Percentiles rank a stretch among this genome's conserved stretches.
These are phyloP conservation scores for Fusarium veterinarium DNA, from an alignment of 2,329 filamentous ascomycete species.

Conservation along the genomic window DNA sequence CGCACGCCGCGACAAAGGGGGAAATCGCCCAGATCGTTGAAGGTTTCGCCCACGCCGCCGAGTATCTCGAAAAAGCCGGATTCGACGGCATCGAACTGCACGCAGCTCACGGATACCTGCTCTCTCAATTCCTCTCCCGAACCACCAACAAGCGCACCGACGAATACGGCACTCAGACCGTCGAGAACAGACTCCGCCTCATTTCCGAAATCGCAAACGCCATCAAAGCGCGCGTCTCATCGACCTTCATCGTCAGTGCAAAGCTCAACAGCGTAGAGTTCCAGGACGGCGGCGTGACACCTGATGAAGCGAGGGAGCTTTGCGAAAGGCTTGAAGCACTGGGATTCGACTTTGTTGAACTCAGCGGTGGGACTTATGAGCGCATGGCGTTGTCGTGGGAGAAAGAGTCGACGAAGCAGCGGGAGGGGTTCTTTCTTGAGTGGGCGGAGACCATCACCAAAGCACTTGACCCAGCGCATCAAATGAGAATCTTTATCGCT, in stretches of 20 bases:
- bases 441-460: constrained; percentile 65
- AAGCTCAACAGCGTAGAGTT: constrained; percentile 70
- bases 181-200: constrained; percentile 58
- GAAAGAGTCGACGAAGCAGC: constrained; percentile 64
- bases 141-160: constrained; percentile 64
- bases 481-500: constrained; percentile 67
- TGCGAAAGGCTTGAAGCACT: constrained; percentile 59
- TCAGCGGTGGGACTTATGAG: constrained; percentile 70
- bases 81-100: constrained; percentile 66
- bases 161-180: constrained; percentile 57
- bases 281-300: constrained; percentile 62
- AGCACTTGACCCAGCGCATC: constrained; percentile 45
- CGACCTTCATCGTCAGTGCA: constrained; percentile 59
- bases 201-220: constrained; percentile 56
- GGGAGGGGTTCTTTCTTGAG: constrained; percentile 70
- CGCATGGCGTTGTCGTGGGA: constrained; percentile 60
- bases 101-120: constrained; percentile 65
- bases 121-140: constrained; percentile 63
- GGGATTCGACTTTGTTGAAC: constrained; percentile 68
- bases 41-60: constrained; percentile 70
- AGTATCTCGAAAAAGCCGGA: constrained; percentile 71
- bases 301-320: constrained; percentile 62
- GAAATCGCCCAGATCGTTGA: constrained; percentile 70
- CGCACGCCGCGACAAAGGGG: constrained; percentile 62
- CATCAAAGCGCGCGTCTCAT: constrained; percentile 47